phyloP scores from a whole-genome alignment of 129 eudicot species.

The Tagetes patula region DNA sequence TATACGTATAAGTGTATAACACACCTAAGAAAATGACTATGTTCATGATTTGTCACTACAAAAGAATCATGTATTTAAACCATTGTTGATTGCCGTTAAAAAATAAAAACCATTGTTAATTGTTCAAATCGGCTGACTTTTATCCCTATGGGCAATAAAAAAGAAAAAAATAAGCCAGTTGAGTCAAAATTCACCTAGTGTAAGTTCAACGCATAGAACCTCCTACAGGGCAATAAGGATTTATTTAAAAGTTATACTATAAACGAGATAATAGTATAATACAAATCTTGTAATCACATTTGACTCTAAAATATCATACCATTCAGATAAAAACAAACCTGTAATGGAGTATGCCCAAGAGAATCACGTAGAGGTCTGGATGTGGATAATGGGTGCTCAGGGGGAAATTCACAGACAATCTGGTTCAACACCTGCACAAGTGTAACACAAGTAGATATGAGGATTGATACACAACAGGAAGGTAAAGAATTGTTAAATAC shows the following conservation, averaged over 20 bases:
- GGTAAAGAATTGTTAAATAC: not conserved
- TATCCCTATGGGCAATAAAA: not conserved
- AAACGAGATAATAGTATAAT: not conserved
- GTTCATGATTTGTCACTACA: not conserved
- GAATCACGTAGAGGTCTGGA: conserved; percentile 60
- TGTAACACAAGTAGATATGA: conserved; percentile 13
- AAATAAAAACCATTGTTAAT: not conserved
- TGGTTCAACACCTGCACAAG: conserved; percentile 56
- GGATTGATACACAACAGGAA: not conserved
- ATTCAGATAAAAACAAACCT: conserved; percentile 36
- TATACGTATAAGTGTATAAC: no score
- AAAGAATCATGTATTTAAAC: not conserved
- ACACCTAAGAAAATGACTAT: not conserved
- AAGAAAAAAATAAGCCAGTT: not conserved
- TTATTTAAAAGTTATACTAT: not conserved
- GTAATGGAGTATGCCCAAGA: conserved; percentile 65
- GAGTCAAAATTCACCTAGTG: not conserved
- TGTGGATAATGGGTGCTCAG: conserved; percentile 59
- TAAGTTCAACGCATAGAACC: not conserved
- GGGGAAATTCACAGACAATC: conserved; percentile 66
- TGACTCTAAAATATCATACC: not conserved
- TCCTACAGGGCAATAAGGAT: not conserved
- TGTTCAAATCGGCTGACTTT: no score
- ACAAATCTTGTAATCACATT: not conserved
- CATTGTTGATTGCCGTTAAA: not conserved